A percentile compares a stretch with the other conserved stretches of the same genome.
phyloP scores from a whole-genome alignment of 306 rosid genomes.

The Cucumis sativus region Cucumber_9930_V3 NC_026656.2:2182001-2182500 shows the following conservation, averaged over 20 bases:
- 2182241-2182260: neutral
- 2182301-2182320: neutral
- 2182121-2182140: neutral
- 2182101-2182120: neutral
- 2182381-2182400: neutral
- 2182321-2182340: neutral
- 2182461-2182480: neutral
- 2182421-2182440: neutral
- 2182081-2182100: neutral
- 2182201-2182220: neutral
- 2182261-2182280: neutral
- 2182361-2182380: neutral
- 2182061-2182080: neutral
- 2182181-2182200: neutral
- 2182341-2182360: neutral
- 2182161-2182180: neutral
- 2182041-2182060: neutral
- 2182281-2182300: neutral
- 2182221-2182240: neutral
- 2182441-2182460: neutral
- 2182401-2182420: neutral
- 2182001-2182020: neutral
- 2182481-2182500: neutral
- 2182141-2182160: neutral
- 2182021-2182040: neutral